A percentile compares a stretch with the other conserved stretches of the same genome.
phyloP scores from a whole-genome alignment of 108 stramenopile species.

The Epithemia pelagica region DNA sequence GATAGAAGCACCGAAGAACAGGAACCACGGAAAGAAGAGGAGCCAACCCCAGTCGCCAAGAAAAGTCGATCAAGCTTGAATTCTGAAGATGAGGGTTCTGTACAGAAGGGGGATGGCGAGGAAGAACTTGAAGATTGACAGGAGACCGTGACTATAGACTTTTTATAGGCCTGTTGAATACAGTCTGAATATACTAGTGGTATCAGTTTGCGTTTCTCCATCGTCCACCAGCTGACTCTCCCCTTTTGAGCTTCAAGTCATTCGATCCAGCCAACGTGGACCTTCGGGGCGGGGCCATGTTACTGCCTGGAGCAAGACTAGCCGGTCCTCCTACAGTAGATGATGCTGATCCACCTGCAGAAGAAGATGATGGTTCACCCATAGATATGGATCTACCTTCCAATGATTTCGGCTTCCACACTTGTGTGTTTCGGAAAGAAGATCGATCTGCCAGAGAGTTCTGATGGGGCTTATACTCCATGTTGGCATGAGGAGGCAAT shows the following conservation, averaged over 20 bases:
- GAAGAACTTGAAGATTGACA: no score
- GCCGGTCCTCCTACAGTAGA: not conserved
- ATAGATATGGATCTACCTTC: conserved; percentile 17
- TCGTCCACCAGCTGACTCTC: conserved; percentile 1
- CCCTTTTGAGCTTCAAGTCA: conserved; percentile 24
- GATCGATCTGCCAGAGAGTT: conserved; percentile 53
- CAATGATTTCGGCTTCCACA: conserved; percentile 44
- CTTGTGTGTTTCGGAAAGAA: conserved; percentile 68
- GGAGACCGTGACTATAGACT: no score
- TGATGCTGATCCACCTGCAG: not conserved
- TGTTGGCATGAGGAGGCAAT: conserved; percentile 64
- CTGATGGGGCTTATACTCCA: conserved; percentile 82
- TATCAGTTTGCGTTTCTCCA: not conserved
- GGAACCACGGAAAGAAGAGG: no score
- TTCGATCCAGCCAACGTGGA: conserved; percentile 50
- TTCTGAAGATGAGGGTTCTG: no score
- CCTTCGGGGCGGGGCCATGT: conserved; percentile 13
- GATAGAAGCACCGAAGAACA: no score
- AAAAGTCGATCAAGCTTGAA: no score
- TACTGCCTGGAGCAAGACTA: not conserved
- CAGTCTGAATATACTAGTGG: no score
- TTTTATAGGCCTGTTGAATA: no score
- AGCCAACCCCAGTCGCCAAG: no score
- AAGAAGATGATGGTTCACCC: not conserved
- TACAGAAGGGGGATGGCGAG: no score